These are phyloP conservation scores for Neonectria ditissima DNA, from an alignment of 2,329 filamentous ascomycete genomes.

Conservation along the genomic window DNA sequence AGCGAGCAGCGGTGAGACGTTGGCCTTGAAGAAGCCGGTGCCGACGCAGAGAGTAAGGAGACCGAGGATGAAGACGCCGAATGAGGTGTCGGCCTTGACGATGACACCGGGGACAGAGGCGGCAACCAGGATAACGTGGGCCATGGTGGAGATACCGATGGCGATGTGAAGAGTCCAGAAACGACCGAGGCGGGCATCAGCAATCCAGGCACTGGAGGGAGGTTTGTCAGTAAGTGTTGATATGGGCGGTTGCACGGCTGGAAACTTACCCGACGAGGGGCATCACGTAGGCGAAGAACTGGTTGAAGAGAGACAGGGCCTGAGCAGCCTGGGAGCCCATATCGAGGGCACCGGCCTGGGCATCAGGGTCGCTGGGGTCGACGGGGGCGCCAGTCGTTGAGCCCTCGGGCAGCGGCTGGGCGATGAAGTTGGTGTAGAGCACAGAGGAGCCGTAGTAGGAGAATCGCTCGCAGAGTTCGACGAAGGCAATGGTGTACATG, in stretches of 20 bases:
- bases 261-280: constrained; percentile 64
- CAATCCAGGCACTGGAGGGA: constrained; percentile 60
- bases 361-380: constrained; percentile 38
- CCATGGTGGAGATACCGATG: constrained; percentile 72
- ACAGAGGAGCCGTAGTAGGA: constrained; percentile 80
- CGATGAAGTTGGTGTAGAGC: constrained; percentile 76
- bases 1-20: constrained; percentile 78
- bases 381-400: constrained; percentile 65
- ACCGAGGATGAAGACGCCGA: constrained; percentile 78
- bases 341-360: constrained; percentile 64
- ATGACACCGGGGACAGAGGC: constrained; percentile 74
- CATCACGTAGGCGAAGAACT: constrained; percentile 72
- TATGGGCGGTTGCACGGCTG: constrained; percentile 32
- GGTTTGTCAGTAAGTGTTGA: constrained; percentile 12
- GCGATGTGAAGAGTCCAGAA: constrained; percentile 80
- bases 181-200: constrained; percentile 78
- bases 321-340: constrained; percentile 68
- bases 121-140: constrained; percentile 74
- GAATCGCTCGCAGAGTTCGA: constrained; percentile 82
- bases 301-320: constrained; percentile 64
- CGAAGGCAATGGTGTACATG: constrained; percentile 77
- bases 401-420: constrained; percentile 63
- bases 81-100: constrained; percentile 64
- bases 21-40: constrained; percentile 85
- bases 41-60: constrained; percentile 67